Evolutionary conservation across 1,284 basidiomycete genomes (phyloP).

Genomic region (Puccinia novopanici): DNA sequence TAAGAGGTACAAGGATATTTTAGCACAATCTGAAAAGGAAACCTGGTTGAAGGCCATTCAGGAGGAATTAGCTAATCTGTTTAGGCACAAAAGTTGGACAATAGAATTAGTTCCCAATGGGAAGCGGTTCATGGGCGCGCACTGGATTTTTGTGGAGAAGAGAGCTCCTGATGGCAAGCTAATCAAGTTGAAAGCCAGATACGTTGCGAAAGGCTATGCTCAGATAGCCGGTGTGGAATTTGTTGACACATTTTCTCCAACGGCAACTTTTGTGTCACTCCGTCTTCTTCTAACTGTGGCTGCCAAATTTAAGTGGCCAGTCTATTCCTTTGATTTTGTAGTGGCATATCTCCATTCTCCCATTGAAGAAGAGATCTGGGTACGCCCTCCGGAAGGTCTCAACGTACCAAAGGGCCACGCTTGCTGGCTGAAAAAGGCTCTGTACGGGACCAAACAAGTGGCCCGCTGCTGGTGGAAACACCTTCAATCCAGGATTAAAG

Average conservation of each 20-base stretch:
- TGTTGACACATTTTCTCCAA: not conserved
- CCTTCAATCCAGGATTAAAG: not conserved
- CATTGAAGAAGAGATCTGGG: too few species aligned
- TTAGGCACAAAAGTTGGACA: not conserved
- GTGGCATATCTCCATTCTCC: too few species aligned
- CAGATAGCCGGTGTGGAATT: too few species aligned
- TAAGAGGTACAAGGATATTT: not conserved
- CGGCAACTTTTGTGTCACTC: conserved; percentile 12
- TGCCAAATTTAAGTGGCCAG: not conserved
- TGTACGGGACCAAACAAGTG: not conserved
- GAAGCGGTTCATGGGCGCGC: not conserved
- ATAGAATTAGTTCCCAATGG: not conserved
- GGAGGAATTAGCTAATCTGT: not conserved
- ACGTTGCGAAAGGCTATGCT: not conserved
- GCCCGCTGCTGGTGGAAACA: conserved; percentile 10
- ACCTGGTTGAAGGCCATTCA: not conserved
- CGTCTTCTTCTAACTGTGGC: too few species aligned
- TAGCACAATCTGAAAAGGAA: not conserved
- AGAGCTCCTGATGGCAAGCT: not conserved
- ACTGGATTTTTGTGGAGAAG: conserved; percentile 20
- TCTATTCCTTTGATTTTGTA: too few species aligned
- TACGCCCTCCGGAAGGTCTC: too few species aligned
- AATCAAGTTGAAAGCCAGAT: not conserved
- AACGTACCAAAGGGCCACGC: too few species aligned
- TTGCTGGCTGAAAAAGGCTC: too few species aligned